These are phyloP conservation scores for Heritiera fomes DNA, from an alignment of 345 rosid genomes.

Conservation along the genomic window DNA sequence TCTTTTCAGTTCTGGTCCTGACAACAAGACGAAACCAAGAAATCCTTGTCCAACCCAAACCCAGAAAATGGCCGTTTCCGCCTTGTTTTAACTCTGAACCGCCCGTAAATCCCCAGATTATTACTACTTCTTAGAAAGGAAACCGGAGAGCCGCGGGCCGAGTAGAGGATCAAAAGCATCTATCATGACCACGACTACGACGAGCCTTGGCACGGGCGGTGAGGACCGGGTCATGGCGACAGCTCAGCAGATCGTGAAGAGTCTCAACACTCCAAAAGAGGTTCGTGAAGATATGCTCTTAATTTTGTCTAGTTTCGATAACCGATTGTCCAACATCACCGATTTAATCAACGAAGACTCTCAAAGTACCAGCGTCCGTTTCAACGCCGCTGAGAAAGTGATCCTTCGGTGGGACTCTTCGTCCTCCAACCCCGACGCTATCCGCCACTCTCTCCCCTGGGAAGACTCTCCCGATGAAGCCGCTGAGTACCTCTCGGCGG, in stretches of 20 bases:
- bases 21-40: too few relatives aligned
- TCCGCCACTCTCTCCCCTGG: conserved; percentile 51
- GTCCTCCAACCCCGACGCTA: conserved; percentile 42
- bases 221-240: conserved; percentile 98
- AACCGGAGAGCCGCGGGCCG: not conserved
- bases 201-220: conserved; percentile 38
- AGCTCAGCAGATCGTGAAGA: conserved; percentile 95
- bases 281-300: conserved; percentile 93
- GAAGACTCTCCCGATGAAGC: conserved; percentile 78
- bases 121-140: not conserved
- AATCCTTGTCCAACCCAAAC: not conserved
- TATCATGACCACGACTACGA: conserved; percentile 42
- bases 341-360: conserved; percentile 54
- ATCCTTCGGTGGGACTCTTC: conserved; percentile 62
- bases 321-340: conserved; percentile 85
- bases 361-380: conserved; percentile 35
- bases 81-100: not conserved
- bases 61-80: not conserved
- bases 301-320: conserved; percentile 92
- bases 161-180: conserved; percentile 17
- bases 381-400: conserved; percentile 70
- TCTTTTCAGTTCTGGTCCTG: conserved; percentile 1
- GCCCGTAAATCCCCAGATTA: not conserved
- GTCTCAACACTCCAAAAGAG: conserved; percentile 86
- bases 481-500: conserved; percentile 62